Evolutionary conservation across 2,329 filamentous ascomycete species (phyloP), one percentile per base, ranked within the genome.

Genomic region (Alternaria alternata): DNA sequence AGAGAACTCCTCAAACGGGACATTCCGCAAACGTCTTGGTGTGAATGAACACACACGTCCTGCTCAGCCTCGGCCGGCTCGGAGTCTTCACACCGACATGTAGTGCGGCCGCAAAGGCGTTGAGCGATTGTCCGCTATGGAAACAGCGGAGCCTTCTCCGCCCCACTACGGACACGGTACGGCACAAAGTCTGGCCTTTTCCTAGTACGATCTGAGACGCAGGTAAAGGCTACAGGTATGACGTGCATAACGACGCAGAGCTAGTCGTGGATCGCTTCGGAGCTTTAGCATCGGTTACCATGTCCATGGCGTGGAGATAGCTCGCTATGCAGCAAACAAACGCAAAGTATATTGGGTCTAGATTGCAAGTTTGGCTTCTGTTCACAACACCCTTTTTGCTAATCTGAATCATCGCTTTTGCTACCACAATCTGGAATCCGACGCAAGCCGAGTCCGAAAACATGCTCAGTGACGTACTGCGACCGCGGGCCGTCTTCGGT

Each of bases 161-260:
- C 46, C 24, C n/a, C 49, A 18, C 30, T 38, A 28, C 30, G 26
- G 41, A 48, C 47, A 48, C 46, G 41, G 34, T 39, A 43, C 47
- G 48, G 58, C 49, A 34, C 14, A 41, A 48, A 26, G 32, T 42
- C n/a, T 38, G 14, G 24, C 43, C n/a, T 41, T 54, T 54, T 38
- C 54, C 39, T 53, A 48, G 51, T 20, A 24, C 44, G 41, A 34
- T 51, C 42, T 59, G 57, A 59, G 53, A 61, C 59, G 52, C 52
- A 54, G 43, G 32, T 44, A 44, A 52, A 62, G 58, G 43, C 51
- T 52, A 51, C 49, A 42, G 41, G n/a, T 54, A 57, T 66, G 61
- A 66, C 61, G 61, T 64, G 63, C 63, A 65, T 59, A 20, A 43
- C 32, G 43, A 39, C 39, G 30, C 30, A 44, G 57, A 58, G 51